Evolutionary conservation across 768 basidiomycete species (phyloP).

Genomic region (Multifurca ochricompacta): DNA sequence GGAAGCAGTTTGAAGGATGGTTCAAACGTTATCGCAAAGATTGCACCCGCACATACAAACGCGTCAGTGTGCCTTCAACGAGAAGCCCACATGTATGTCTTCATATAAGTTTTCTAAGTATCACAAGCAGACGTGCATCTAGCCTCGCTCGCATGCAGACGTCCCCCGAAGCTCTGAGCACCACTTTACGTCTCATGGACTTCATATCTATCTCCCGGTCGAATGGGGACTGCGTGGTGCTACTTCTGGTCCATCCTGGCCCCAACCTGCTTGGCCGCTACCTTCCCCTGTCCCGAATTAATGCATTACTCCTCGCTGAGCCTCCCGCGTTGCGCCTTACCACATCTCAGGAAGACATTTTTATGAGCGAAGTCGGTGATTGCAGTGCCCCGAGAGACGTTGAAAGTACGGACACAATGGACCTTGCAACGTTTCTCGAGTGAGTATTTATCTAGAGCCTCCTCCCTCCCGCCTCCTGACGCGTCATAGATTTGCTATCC

Average conservation of each 20-base stretch:
- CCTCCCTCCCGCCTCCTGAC: slow-evolving; percentile 4
- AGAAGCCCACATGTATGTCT: slow-evolving; percentile 57
- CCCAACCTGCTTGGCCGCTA: slow-evolving; percentile 63
- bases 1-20: slow-evolving; percentile 65
- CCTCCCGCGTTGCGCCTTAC: slow-evolving; percentile 34
- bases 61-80: slow-evolving; percentile 65
- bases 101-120: neutral
- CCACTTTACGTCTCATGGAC: slow-evolving; percentile 52
- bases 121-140: neutral
- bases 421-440: slow-evolving; percentile 71
- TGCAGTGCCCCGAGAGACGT: slow-evolving; percentile 41
- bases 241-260: slow-evolving; percentile 66
- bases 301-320: slow-evolving; percentile 58
- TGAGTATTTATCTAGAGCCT: slow-evolving; percentile 28
- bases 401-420: slow-evolving; percentile 64
- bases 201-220: slow-evolving; percentile 58
- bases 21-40: slow-evolving; percentile 62
- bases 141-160: slow-evolving; percentile 46
- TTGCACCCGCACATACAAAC: slow-evolving; percentile 64
- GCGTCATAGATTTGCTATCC: slow-evolving; percentile 55
- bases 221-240: slow-evolving; percentile 59
- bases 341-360: slow-evolving; percentile 41
- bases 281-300: slow-evolving; percentile 57
- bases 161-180: slow-evolving; percentile 44
- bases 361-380: slow-evolving; percentile 44